Conservation (phyloP, 176 grass and related monocot genomes). For the Neostapfia colusana region DNA sequence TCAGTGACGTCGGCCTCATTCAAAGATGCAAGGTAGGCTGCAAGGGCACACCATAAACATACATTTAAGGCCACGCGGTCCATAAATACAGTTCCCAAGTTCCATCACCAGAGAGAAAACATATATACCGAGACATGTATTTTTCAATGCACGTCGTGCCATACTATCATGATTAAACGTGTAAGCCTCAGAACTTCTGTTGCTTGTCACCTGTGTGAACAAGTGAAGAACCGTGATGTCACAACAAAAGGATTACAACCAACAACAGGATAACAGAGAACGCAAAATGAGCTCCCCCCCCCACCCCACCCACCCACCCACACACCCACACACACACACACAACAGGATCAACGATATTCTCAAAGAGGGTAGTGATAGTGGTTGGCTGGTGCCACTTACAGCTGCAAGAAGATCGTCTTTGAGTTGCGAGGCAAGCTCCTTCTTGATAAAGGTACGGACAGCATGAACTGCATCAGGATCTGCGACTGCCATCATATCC, state of each 20-base stretch:
- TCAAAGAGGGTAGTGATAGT: not conserved
- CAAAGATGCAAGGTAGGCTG: constrained; percentile 84
- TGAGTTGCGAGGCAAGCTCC: constrained; percentile 71
- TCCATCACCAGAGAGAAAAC: not conserved
- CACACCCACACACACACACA: no score
- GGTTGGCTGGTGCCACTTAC: constrained; percentile 49
- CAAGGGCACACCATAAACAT: constrained; percentile 35
- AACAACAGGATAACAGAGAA: not conserved
- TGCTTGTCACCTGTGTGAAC: constrained; percentile 64
- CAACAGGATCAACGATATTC: no score
- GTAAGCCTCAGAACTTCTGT: constrained; percentile 73
- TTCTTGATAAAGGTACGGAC: constrained; percentile 88
- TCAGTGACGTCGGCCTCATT: constrained; percentile 67
- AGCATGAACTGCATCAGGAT: constrained; percentile 97
- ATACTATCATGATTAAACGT: constrained; percentile 77
- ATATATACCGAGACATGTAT: constrained; percentile 76
- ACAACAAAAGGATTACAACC: not conserved
- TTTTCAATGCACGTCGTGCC: constrained; percentile 83
- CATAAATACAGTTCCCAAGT: constrained; percentile 18
- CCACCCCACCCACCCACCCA: no score
- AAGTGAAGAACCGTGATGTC: not conserved
- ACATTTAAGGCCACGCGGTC: constrained; percentile 28
- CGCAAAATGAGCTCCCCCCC: not conserved
- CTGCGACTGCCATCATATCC: constrained; percentile 97
- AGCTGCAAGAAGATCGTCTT: constrained; percentile 74